Evolutionary conservation across 768 basidiomycete species (phyloP).

Genomic region (Podaxis rugospora): DNA sequence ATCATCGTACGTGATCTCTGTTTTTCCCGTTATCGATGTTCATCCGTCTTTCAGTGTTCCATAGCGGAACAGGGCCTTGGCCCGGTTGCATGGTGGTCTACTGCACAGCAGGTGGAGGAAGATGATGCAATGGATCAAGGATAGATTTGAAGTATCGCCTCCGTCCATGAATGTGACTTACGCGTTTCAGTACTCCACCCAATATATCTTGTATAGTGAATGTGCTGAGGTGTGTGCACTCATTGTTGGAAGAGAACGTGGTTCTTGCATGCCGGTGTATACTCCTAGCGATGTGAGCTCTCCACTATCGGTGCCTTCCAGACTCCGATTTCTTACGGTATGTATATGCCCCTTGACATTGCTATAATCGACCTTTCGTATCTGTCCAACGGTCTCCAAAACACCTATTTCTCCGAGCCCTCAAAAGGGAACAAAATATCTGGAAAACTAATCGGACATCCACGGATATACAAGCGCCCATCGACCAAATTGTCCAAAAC

Average conservation of each 20-base stretch:
- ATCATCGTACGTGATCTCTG: constrained; percentile 48
- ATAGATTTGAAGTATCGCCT: constrained; percentile 14
- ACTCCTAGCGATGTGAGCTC: not conserved
- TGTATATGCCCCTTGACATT: not conserved
- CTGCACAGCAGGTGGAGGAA: constrained; percentile 36
- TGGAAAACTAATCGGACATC: not conserved
- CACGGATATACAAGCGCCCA: not conserved
- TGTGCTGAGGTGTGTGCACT: not conserved
- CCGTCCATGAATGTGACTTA: not conserved
- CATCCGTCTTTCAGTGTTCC: constrained; percentile 51
- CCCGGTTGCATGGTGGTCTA: constrained; percentile 72
- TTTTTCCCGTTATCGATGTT: not conserved
- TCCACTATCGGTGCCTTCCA: not conserved
- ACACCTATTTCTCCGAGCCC: not conserved
- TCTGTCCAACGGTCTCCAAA: not conserved
- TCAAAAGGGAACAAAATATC: not conserved
- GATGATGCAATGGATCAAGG: constrained; percentile 41
- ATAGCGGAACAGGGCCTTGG: constrained; percentile 83
- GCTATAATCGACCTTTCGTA: not conserved
- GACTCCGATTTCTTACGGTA: not conserved
- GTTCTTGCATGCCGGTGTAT: not conserved
- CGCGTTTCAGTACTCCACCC: not conserved
- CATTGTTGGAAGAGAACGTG: not conserved
- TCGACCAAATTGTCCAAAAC: not conserved
- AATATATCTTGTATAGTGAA: not conserved